phyloP scores from a whole-genome alignment of 345 rosid species.

The Pistacia integerrima region DNA sequence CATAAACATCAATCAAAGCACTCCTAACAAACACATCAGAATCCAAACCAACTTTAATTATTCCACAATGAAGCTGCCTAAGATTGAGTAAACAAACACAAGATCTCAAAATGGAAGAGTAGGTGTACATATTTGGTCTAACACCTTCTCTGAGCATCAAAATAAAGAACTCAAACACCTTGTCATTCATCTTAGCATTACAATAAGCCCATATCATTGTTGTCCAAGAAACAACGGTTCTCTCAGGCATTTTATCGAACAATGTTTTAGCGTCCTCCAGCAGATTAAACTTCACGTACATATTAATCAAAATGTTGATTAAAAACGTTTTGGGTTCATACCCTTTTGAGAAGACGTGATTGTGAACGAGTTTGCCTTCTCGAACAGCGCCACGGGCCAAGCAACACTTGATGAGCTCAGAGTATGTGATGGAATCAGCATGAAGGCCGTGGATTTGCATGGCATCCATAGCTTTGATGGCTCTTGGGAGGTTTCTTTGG shows the following conservation, averaged over 20 bases:
- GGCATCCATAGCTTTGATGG: constrained; percentile 51
- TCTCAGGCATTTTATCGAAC: constrained; percentile 40
- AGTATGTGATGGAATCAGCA: constrained; percentile 53
- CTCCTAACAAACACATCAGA: too few species aligned
- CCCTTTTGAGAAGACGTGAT: constrained; percentile 49
- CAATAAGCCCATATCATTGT: constrained; percentile 65
- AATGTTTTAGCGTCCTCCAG: constrained; percentile 38
- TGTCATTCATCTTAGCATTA: constrained; percentile 25
- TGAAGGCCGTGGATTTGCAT: constrained; percentile 47
- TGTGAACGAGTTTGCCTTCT: constrained; percentile 49
- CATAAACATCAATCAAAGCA: too few species aligned
- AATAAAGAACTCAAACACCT: constrained; percentile 41
- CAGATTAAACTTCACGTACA: constrained; percentile 60
- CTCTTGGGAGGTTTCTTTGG: constrained; percentile 57
- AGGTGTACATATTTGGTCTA: too few species aligned
- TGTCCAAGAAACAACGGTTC: constrained; percentile 68
- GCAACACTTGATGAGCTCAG: constrained; percentile 63
- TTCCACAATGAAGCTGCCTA: too few species aligned
- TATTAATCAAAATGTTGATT: constrained; percentile 42
- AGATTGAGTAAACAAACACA: too few species aligned
- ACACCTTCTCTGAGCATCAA: constrained; percentile 47
- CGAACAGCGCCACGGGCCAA: constrained; percentile 46
- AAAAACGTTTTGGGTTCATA: constrained; percentile 51
- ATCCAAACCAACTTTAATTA: too few species aligned
- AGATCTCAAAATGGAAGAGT: too few species aligned